Conservation (phyloP, 1,284 basidiomycete genomes). For the Ganoderma multipileum region DNA sequence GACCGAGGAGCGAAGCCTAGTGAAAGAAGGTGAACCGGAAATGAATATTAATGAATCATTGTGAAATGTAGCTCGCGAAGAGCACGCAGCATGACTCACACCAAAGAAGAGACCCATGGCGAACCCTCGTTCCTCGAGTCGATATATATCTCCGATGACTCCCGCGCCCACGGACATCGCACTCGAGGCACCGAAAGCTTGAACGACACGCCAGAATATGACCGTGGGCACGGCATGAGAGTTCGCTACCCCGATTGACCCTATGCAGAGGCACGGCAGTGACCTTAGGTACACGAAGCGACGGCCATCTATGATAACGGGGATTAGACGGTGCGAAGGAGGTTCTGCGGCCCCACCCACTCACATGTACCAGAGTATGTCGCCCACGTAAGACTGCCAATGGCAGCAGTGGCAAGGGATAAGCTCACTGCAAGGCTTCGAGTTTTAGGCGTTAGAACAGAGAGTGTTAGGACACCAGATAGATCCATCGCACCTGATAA, state of each 20-base stretch:
- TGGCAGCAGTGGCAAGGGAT: slow-evolving; percentile 50
- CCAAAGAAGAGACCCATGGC: slow-evolving; percentile 57
- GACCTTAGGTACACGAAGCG: slow-evolving; percentile 64
- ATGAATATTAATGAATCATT: background rate
- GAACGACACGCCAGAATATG: slow-evolving; percentile 66
- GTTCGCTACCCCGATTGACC: slow-evolving; percentile 65
- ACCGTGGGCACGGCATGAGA: slow-evolving; percentile 55
- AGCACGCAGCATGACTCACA: slow-evolving; percentile 36
- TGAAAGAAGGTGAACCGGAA: background rate
- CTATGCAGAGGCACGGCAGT: slow-evolving; percentile 67
- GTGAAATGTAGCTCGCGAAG: background rate
- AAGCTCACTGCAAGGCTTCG: slow-evolving; percentile 50
- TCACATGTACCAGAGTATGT: slow-evolving; percentile 59
- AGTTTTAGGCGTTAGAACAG: slow-evolving; percentile 3
- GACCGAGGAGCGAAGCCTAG: slow-evolving; percentile 43
- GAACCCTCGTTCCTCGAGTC: slow-evolving; percentile 52
- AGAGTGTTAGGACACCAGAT: background rate
- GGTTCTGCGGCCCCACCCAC: slow-evolving; percentile 21
- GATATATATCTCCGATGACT: slow-evolving; percentile 57
- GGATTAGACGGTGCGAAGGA: background rate
- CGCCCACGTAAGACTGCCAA: slow-evolving; percentile 58
- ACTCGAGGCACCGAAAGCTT: slow-evolving; percentile 61
- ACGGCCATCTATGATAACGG: slow-evolving; percentile 57
- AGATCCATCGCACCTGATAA: slow-evolving; percentile 56
- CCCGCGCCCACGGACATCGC: slow-evolving; percentile 56